Evolutionary conservation across 108 stramenopile species (phyloP).

Genomic region (Cyclotella atomus): DNA sequence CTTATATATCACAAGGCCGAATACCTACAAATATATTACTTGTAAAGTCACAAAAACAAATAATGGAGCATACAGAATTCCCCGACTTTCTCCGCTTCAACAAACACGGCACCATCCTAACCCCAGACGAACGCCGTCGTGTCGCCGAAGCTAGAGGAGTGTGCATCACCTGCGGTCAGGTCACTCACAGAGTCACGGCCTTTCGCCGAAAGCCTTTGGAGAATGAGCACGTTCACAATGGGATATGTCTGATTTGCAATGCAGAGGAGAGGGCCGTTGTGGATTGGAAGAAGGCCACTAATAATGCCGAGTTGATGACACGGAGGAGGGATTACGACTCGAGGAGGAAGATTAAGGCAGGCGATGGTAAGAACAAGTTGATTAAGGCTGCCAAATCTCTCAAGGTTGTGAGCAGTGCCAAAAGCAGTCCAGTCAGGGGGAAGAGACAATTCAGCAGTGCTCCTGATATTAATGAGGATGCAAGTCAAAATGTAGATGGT

Average conservation of each 20-base stretch:
- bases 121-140: conserved; percentile 7
- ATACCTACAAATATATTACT: too few species aligned
- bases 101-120: conserved; percentile 25
- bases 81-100: conserved; percentile 34
- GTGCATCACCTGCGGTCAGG: conserved; percentile 19
- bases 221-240: background rate
- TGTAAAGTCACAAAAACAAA: background rate
- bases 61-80: conserved; percentile 10
- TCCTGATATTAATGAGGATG: too few species aligned
- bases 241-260: conserved; percentile 18
- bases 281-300: background rate
- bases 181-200: conserved; percentile 23
- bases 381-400: too few species aligned
- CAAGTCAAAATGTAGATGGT: too few species aligned
- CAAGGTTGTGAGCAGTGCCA: too few species aligned
- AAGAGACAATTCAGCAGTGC: too few species aligned
- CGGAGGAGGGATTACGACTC: background rate
- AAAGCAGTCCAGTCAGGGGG: too few species aligned
- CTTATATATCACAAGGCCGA: too few species aligned
- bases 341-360: background rate
- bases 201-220: conserved; percentile 19
- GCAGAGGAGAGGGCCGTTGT: background rate
- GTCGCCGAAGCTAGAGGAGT: conserved; percentile 19
- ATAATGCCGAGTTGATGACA: background rate
- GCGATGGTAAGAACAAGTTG: too few species aligned